Evolutionary conservation across 495 filamentous ascomycete genomes (phyloP).

Genomic region (Tirmania nivea): DNA sequence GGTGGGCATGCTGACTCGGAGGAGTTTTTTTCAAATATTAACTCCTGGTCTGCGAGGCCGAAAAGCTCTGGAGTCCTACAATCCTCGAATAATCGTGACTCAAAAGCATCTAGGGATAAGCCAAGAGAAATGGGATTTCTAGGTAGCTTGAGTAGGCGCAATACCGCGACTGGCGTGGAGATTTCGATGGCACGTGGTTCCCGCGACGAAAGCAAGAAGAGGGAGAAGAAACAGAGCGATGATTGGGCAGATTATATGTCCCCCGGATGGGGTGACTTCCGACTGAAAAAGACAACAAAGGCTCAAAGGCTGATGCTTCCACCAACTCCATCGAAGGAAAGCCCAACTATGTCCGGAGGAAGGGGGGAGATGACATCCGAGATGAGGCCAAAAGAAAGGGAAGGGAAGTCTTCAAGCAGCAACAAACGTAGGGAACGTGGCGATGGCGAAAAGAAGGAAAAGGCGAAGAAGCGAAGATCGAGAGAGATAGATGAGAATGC

Average conservation of each 20-base stretch:
- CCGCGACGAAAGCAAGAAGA: background rate
- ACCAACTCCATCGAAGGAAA: background rate
- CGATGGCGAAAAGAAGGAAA: background rate
- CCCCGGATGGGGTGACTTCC: background rate
- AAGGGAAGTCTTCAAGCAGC: background rate
- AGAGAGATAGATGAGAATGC: background rate
- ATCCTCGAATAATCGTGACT: background rate
- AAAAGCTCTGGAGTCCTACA: background rate
- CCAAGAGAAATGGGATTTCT: background rate
- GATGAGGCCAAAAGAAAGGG: background rate
- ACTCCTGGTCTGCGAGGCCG: background rate
- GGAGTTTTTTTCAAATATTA: background rate
- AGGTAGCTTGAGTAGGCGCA: background rate
- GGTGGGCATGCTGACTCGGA: background rate
- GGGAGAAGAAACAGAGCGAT: background rate
- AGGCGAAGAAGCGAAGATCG: background rate
- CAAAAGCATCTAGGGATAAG: background rate
- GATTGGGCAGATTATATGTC: background rate
- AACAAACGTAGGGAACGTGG: background rate
- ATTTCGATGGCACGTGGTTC: background rate
- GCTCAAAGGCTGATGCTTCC: background rate
- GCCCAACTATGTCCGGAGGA: background rate
- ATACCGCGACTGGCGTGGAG: background rate
- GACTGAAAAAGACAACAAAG: background rate
- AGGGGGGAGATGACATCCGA: background rate